A percentile compares a stretch with the other conserved stretches of the same genome.
Conservation (phyloP, 768 basidiomycete genomes). For the Boletus rufocinnamomeus region DNA sequence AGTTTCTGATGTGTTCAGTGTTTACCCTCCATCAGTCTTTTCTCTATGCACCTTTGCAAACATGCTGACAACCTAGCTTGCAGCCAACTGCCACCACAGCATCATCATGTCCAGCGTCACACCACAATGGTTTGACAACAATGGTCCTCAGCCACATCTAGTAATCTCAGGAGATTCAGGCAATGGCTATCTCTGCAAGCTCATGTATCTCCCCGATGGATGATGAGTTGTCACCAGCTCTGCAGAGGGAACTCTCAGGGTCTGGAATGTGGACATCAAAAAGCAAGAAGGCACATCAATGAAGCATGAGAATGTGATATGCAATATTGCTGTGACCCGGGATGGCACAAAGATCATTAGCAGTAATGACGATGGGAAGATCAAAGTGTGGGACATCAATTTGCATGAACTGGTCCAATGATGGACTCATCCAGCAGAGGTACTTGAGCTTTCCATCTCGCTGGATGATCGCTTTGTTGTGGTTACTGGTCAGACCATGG, state of each 20-base stretch:
- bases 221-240: not conserved
- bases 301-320: not conserved
- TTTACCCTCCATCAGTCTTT: not conserved
- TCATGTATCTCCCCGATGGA: conserved; percentile 12
- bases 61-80: not conserved
- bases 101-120: not conserved
- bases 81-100: too few species aligned
- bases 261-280: not conserved
- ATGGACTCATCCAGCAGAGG: not conserved
- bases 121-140: not conserved
- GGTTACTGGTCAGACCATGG: too few species aligned
- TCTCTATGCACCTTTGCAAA: not conserved
- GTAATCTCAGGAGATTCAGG: too few species aligned
- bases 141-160: not conserved
- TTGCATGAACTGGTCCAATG: not conserved
- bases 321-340: not conserved
- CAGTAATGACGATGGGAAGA: not conserved
- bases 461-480: conserved; percentile 2
- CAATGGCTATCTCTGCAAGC: accelerated
- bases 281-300: not conserved
- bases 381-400: conserved; percentile 7
- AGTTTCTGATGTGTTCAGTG: too few species aligned
- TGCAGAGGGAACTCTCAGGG: not conserved
- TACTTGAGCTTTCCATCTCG: not conserved
- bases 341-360: not conserved